Base-by-base conservation (phyloP, 2,329 filamentous ascomycete species). In the Nothopassalora personata region DNA sequence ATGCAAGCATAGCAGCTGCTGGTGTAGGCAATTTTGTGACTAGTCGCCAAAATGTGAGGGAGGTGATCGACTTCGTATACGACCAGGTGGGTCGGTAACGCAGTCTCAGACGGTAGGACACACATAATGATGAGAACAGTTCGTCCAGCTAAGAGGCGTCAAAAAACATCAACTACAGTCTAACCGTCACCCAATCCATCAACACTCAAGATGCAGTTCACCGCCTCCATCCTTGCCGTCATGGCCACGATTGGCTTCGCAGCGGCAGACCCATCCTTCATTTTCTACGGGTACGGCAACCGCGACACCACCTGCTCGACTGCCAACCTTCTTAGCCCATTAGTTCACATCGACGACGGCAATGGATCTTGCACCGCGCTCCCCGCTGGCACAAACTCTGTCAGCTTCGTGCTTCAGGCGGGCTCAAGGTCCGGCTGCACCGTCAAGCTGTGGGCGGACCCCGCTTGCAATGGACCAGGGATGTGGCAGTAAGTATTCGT, bases 251-350 rank as follows among this genome's bases (percentile, higher is more conserved):
- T 47, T 3, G 39, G 23, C 39, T 34, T 28, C 31, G 55, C 55
- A n/a, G 33, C 31, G n/a, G 27, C 28, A 13, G 54, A 34, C 30
- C 55, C 55, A 15, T 34, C 30, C 28, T 57, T 57, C 33, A 1
- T 48, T 13, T 53, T 57, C 36, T 34, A 33, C 34, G 48, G 46
- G 19, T 57, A 57, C 39, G 55, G 55, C 19, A 34, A 57, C 23
- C 19, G 48, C 18, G 55, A 57, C 48, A 46, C 5, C 5, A 47
- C 34, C 15, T 53, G 55, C 28, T n/a, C 28, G 9, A 1, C 19
- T 2, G 48, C 6, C 5, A 53, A 57, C 15, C 36, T 57, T 4
- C 46, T 57, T 48, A 52, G 30, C 31, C 55, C 55, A 4, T 47
- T 48, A 15, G 33, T 57, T 10, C 46, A 23, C 55, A 34, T 50